These are phyloP conservation scores for Aspergillus olivimuriae DNA, from an alignment of 495 filamentous ascomycete species.

Conservation along the genomic window DNA sequence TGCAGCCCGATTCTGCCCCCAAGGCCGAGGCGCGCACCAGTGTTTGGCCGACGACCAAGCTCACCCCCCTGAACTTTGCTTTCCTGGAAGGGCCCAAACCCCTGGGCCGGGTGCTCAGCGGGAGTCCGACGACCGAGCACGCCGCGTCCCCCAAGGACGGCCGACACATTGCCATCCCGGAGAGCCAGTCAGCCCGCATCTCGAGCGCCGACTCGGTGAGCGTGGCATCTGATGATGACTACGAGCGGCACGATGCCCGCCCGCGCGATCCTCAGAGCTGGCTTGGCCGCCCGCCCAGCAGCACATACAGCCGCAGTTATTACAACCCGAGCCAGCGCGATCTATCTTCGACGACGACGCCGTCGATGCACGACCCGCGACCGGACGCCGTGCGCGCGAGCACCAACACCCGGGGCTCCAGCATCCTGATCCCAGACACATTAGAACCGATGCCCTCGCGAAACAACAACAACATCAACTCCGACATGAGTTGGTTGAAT, in stretches of 20 bases:
- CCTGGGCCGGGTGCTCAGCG: slow-evolving; percentile 51
- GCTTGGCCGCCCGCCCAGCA: slow-evolving; percentile 50
- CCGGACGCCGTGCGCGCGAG: slow-evolving; percentile 9
- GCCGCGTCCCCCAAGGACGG: slow-evolving; percentile 29
- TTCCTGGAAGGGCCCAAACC: slow-evolving; percentile 37
- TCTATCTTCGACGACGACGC: slow-evolving; percentile 16
- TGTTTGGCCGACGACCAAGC: slow-evolving; percentile 32
- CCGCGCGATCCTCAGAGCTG: slow-evolving; percentile 45
- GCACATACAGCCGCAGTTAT: slow-evolving; percentile 52
- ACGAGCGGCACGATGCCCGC: slow-evolving; percentile 34
- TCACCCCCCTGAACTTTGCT: slow-evolving; percentile 29
- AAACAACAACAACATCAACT: slow-evolving; percentile 25
- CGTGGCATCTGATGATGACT: slow-evolving; percentile 46
- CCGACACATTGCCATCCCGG: slow-evolving; percentile 37
- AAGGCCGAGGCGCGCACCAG: slow-evolving; percentile 24
- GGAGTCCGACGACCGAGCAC: slow-evolving; percentile 61
- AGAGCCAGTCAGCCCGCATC: slow-evolving; percentile 58
- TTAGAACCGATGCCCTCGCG: slow-evolving; percentile 36
- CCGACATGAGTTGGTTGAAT: slow-evolving; percentile 78
- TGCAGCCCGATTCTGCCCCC: slow-evolving; percentile 9
- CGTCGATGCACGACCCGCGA: slow-evolving; percentile 2
- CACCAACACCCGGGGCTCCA: slow-evolving; percentile 30
- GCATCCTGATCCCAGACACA: slow-evolving; percentile 31
- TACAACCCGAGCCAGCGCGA: slow-evolving; percentile 35
- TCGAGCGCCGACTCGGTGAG: slow-evolving; percentile 54